phyloP scores from a whole-genome alignment of 768 basidiomycete genomes.

The Termitomyces sp. region DNA sequence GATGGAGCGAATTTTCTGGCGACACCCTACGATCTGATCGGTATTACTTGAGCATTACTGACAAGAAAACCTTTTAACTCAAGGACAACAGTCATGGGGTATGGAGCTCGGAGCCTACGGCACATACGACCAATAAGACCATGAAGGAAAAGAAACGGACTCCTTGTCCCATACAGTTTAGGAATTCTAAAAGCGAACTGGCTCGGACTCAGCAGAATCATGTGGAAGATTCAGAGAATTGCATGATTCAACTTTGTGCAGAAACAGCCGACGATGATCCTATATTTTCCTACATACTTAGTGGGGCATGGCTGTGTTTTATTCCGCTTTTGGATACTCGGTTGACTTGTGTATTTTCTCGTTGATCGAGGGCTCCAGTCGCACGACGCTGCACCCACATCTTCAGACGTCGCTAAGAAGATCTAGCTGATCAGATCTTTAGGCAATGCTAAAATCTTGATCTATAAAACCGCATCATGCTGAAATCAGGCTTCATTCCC shows the following conservation, averaged over 20 bases:
- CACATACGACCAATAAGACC: background rate
- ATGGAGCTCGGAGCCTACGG: background rate
- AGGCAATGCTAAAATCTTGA: background rate
- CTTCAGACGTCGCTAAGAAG: background rate
- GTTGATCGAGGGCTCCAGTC: constrained; percentile 1
- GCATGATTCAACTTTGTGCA: background rate
- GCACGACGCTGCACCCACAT: background rate
- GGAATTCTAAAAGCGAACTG: background rate
- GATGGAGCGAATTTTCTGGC: background rate
- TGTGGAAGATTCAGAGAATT: background rate
- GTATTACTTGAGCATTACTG: background rate
- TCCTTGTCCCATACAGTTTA: background rate
- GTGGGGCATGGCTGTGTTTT: background rate
- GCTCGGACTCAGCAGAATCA: background rate
- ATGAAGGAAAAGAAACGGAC: background rate
- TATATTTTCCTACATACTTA: background rate
- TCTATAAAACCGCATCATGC: constrained; percentile 5
- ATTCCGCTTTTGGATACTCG: constrained; percentile 6
- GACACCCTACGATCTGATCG: background rate
- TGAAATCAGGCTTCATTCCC: background rate
- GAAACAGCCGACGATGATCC: background rate
- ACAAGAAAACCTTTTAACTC: background rate
- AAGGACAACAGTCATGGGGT: background rate
- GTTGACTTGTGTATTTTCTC: constrained; percentile 5
- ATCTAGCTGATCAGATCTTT: constrained; percentile 8